Evolutionary conservation across 2,329 filamentous ascomycete genomes (phyloP).

Genomic region (Calonectria pseudoturangicola): DNA sequence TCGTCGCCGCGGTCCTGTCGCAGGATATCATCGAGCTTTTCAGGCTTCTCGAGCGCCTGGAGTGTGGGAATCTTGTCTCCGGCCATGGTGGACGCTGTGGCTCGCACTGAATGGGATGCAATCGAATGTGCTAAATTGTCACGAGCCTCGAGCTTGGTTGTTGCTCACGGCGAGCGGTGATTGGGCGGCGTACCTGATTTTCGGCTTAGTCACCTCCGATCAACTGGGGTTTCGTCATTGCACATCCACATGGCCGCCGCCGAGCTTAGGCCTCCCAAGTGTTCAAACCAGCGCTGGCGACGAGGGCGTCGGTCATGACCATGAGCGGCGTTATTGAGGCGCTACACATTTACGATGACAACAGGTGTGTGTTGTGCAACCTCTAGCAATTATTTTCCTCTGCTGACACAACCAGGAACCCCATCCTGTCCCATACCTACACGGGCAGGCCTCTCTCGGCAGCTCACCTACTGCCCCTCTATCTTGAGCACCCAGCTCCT

Average conservation of each 20-base stretch:
- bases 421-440: constrained; percentile 93
- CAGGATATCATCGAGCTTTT: constrained; percentile 76
- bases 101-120: constrained; percentile 18
- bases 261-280: constrained; percentile 43
- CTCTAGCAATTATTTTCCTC: constrained; percentile 14
- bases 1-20: constrained; percentile 76
- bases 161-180: constrained; percentile 43
- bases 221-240: constrained; percentile 57
- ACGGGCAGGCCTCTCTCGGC: constrained; percentile 87
- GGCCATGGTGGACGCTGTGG: constrained; percentile 53
- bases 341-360: constrained; percentile 97
- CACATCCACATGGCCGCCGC: constrained; percentile 42
- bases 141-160: constrained; percentile 44
- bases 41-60: constrained; percentile 74
- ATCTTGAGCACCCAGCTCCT: constrained; percentile 86
- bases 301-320: constrained; percentile 62
- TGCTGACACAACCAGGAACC: constrained; percentile 74
- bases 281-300: constrained; percentile 48
- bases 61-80: constrained; percentile 68
- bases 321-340: constrained; percentile 95
- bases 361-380: constrained; percentile 76
- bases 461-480: constrained; percentile 86
- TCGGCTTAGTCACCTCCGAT: constrained; percentile 53
- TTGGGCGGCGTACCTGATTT: constrained; percentile 41
- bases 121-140: constrained; percentile 39